Evolutionary conservation across 352 stramenopile genomes (phyloP).

Genomic region (Pythium chondricola): DNA sequence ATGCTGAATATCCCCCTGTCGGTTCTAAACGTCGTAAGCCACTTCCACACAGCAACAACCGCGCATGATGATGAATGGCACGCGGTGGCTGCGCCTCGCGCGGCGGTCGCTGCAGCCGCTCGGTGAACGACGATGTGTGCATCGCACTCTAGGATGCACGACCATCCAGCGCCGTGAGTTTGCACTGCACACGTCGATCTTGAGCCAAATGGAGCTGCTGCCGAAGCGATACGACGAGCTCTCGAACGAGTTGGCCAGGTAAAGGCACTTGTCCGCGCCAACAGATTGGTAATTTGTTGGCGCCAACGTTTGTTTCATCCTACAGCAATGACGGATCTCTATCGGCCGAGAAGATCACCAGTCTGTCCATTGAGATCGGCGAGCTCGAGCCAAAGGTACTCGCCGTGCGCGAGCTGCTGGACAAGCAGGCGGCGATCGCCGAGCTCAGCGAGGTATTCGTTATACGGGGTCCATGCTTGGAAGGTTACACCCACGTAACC

Average conservation of each 20-base stretch:
- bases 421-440: slow-evolving; percentile 85
- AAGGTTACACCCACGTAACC: too few species aligned
- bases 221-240: slow-evolving; percentile 60
- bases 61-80: slow-evolving; percentile 13
- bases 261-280: background rate
- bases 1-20: too few species aligned
- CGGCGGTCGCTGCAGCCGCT: background rate
- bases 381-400: slow-evolving; percentile 72
- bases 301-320: background rate
- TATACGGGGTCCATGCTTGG: too few species aligned
- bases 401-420: slow-evolving; percentile 72
- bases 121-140: background rate
- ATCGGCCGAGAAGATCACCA: slow-evolving; percentile 65
- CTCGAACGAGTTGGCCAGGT: slow-evolving; percentile 55
- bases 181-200: slow-evolving; percentile 66
- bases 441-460: slow-evolving; percentile 77
- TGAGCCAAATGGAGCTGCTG: slow-evolving; percentile 65
- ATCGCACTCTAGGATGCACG: too few species aligned
- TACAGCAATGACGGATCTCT: slow-evolving; percentile 72
- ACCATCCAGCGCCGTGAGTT: slow-evolving; percentile 41
- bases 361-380: slow-evolving; percentile 78
- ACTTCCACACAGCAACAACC: background rate
- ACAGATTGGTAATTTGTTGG: background rate
- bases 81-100: slow-evolving; percentile 9
- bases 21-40: too few species aligned